Evolutionary conservation across 1,139 yeast genomes (phyloP), one percentile per base, ranked within the genome.

Genomic region (Lipomyces yarrowii): DNA sequence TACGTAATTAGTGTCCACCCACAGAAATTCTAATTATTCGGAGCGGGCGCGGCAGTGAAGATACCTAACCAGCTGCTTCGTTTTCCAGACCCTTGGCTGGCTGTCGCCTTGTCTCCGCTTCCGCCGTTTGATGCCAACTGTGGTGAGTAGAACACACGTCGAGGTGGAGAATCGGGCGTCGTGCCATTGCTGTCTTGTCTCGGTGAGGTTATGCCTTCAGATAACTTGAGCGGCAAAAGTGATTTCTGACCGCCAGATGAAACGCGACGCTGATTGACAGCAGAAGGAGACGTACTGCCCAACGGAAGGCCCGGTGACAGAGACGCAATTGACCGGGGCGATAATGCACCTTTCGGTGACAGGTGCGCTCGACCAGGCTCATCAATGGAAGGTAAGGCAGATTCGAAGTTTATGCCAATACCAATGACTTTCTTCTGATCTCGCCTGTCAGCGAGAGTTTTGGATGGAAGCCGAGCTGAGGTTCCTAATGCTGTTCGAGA

Each of bases 221-320:
- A 59, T n/a, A 63, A 46, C 8, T n/a, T 57, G 8, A 63, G 51
- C 13, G 65, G 65, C 2, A 56, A 54, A 13, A 63, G 39, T 21
- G 48, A 32, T 26, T 51, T 63, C 33, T 63, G 65, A 15, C 65
- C 65, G 8, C 55, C 56, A n/a, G 65, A 63, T 8, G 65, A 63
- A 11, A 59, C 65, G 18, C 62, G 42, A 8, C 65, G 35, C n/a
- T 55, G 56, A n/a, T 48, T 39, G 10, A 11, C 46, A 6, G 3
- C 32, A n/a, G 60, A 48, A 3, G 60, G 48, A 10, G 57, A 55
- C 5, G 33, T 26, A 35, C 37, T 32, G 46, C 57, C 13, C 42
- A 33, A 5, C 26, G 42, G 11, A 23, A 52, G 6, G 39, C 15
- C 32, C 18, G 51, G 39, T 35, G 59, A 56, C 3, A 18, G 3